A percentile compares a stretch with the other conserved stretches of the same genome.
phyloP scores from a whole-genome alignment of 78 protist species.

The Bigelowiella natans region DNA sequence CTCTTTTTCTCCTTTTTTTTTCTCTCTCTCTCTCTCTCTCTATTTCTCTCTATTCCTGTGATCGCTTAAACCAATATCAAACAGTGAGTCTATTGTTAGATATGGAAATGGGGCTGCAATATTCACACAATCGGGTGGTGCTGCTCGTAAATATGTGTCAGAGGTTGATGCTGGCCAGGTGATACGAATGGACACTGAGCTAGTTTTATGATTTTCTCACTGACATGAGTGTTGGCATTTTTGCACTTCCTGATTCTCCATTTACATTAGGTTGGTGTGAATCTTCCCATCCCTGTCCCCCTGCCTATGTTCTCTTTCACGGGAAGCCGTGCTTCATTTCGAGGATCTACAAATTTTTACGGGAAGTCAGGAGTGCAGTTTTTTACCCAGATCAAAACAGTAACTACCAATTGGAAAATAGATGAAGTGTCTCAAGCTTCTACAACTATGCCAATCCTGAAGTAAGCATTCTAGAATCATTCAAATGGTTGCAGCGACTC shows the following conservation, averaged over 20 bases:
- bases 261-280: slow-evolving; percentile 49
- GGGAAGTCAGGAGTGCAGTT: slow-evolving; percentile 16
- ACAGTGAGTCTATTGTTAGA: not conserved
- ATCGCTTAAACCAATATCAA: not conserved
- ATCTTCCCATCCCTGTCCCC: slow-evolving; percentile 31
- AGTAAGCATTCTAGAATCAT: not conserved
- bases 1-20: not conserved
- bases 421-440: not conserved
- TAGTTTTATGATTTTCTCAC: too few species aligned
- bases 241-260: too few species aligned
- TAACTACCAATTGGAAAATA: slow-evolving; percentile 12
- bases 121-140: slow-evolving; percentile 84
- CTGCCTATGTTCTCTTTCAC: slow-evolving; percentile 34
- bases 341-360: slow-evolving; percentile 15
- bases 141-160: slow-evolving; percentile 76
- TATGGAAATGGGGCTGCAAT: slow-evolving; percentile 94
- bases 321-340: slow-evolving; percentile 3
- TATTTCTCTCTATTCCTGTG: not conserved
- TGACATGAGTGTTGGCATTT: not conserved
- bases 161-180: slow-evolving; percentile 80
- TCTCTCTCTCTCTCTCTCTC: not conserved
- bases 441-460: not conserved
- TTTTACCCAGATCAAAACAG: slow-evolving; percentile 20
- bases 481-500: not conserved
- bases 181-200: too few species aligned